Evolutionary conservation across 1,284 basidiomycete species (phyloP).

Genomic region (Papiliotrema nemorosa): DNA sequence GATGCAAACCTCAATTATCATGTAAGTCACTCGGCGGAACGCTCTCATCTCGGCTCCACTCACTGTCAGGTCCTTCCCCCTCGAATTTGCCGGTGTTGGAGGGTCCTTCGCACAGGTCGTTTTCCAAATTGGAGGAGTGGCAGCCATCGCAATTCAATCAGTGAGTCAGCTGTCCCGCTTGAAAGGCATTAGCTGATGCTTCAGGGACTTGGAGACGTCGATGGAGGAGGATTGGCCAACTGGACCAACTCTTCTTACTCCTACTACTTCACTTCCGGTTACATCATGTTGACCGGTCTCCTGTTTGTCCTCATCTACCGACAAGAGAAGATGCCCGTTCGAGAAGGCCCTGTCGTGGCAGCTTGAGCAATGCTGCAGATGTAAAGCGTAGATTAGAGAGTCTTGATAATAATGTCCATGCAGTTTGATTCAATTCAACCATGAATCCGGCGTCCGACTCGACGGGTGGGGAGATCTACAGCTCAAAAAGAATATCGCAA

Average conservation of each 20-base stretch:
- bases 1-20: slow-evolving; percentile 13
- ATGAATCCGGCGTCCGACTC: too few species aligned
- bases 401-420: too few species aligned
- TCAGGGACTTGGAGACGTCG: slow-evolving; percentile 32
- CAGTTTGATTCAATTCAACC: too few species aligned
- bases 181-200: too few species aligned
- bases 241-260: slow-evolving; percentile 39
- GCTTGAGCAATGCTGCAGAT: too few species aligned
- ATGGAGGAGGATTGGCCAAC: slow-evolving; percentile 30
- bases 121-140: slow-evolving; percentile 46
- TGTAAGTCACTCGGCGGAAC: not conserved
- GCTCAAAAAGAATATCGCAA: too few species aligned
- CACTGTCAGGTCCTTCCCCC: slow-evolving; percentile 20
- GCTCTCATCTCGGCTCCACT: not conserved
- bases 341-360: slow-evolving; percentile 18
- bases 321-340: slow-evolving; percentile 34
- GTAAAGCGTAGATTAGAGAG: too few species aligned
- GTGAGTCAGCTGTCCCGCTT: too few species aligned
- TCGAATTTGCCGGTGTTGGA: slow-evolving; percentile 39
- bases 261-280: slow-evolving; percentile 40
- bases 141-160: slow-evolving; percentile 43
- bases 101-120: slow-evolving; percentile 42
- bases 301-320: slow-evolving; percentile 38
- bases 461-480: too few species aligned
- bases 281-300: slow-evolving; percentile 34